These are phyloP conservation scores for Betula pendula DNA, from an alignment of 306 rosid species.

Conservation along the genomic window DNA sequence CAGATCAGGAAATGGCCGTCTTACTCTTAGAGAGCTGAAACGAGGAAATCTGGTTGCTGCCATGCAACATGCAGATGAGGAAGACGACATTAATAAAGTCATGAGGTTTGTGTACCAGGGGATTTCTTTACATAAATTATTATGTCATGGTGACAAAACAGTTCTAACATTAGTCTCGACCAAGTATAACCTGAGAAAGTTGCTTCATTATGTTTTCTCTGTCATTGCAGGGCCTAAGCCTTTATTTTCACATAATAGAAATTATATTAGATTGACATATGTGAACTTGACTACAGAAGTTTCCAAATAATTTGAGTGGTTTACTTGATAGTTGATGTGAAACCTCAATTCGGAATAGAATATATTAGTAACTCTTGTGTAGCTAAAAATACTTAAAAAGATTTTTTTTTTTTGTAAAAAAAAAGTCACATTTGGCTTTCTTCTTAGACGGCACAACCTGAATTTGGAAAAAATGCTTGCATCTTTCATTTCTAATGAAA, in stretches of 20 bases:
- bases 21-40: conserved; percentile 57
- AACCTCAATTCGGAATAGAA: neutral
- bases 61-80: conserved; percentile 64
- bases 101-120: conserved; percentile 38
- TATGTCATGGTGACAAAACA: conserved; percentile 8
- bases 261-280: neutral
- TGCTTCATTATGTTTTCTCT: neutral
- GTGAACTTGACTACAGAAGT: neutral
- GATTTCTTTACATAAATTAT: neutral
- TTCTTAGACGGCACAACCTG: neutral
- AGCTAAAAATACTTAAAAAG: neutral
- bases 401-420: neutral
- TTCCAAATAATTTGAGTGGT: neutral
- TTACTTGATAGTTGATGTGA: neutral
- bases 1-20: conserved; percentile 58
- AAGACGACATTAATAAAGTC: conserved; percentile 63
- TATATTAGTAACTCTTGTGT: neutral
- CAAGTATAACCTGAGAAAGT: neutral
- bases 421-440: neutral
- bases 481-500: neutral
- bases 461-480: neutral
- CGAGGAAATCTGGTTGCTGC: conserved; percentile 65
- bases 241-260: neutral
- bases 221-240: neutral
- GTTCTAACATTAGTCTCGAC: neutral